Evolutionary conservation across 2,329 filamentous ascomycete species (phyloP).

Genomic region (Reticulascus tulasneorum): DNA sequence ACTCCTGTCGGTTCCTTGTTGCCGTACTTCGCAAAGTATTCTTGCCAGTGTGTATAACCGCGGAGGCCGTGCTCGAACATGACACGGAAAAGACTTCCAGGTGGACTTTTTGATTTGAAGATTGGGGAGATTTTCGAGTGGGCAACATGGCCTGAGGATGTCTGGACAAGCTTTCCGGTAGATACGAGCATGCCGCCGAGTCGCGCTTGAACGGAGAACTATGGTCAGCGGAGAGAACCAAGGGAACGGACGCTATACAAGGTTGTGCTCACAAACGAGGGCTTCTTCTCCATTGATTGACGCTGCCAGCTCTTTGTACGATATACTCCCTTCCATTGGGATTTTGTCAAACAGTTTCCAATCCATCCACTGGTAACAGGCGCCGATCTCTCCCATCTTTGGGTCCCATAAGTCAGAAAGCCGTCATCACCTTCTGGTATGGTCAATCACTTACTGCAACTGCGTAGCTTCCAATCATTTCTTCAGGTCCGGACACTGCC

Average conservation of each 20-base stretch:
- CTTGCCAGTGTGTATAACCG: conserved; percentile 7
- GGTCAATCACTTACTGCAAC: neutral
- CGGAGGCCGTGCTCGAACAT: conserved; percentile 8
- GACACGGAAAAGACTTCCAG: conserved; percentile 6
- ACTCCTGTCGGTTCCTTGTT: conserved; percentile 1
- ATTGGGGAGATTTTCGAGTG: conserved; percentile 3
- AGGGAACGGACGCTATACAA: too few species aligned
- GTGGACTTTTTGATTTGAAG: conserved; percentile 5
- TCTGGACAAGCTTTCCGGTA: neutral
- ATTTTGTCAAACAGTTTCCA: conserved; percentile 25
- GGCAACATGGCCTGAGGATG: neutral
- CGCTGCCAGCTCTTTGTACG: conserved; percentile 16
- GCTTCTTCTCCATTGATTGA: conserved; percentile 16
- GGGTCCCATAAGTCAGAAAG: neutral
- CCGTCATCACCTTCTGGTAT: neutral
- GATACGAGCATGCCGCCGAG: conserved; percentile 1
- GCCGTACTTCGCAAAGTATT: conserved; percentile 7
- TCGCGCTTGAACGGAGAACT: conserved; percentile 1
- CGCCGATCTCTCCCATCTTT: conserved; percentile 15
- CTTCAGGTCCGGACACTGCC: neutral
- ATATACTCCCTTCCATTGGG: conserved; percentile 18
- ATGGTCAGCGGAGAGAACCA: neutral
- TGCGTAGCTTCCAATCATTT: conserved; percentile 1
- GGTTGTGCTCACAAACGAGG: conserved; percentile 20
- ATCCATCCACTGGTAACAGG: conserved; percentile 14